Evolutionary conservation across 768 basidiomycete species (phyloP).

Genomic region (Dictyophora rubrovolvata): DNA sequence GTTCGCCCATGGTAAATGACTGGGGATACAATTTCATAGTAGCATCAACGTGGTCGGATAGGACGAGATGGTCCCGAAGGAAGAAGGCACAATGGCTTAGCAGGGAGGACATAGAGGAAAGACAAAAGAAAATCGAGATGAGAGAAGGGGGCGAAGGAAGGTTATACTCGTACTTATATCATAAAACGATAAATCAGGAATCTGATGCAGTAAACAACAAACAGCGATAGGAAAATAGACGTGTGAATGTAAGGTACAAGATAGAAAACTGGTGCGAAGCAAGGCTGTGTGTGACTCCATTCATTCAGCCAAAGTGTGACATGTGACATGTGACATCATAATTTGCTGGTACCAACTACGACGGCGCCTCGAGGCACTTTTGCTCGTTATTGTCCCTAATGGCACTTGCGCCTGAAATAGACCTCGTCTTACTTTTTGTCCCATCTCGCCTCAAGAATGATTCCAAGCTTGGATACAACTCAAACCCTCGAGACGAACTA

Average conservation of each 20-base stretch:
- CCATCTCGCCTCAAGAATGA: conserved; percentile 41
- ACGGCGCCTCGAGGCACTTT: background rate
- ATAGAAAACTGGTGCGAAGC: background rate
- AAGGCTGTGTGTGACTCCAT: background rate
- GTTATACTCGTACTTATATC: background rate
- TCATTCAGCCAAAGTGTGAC: background rate
- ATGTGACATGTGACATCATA: background rate
- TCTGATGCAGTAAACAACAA: background rate
- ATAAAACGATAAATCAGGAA: background rate
- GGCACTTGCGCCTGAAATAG: conserved; percentile 41
- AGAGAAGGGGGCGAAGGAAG: background rate
- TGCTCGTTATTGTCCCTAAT: background rate
- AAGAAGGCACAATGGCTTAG: background rate
- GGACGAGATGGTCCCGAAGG: background rate
- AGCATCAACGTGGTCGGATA: background rate
- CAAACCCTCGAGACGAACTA: conserved; percentile 64
- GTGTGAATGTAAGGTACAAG: background rate
- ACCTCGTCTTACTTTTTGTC: conserved; percentile 64
- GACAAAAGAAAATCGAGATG: background rate
- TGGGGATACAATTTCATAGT: conserved; percentile 1
- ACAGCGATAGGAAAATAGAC: background rate
- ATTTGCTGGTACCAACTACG: too few relatives aligned
- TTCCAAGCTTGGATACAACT: conserved; percentile 49
- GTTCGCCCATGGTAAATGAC: conserved; percentile 6
- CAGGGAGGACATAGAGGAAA: background rate